Evolutionary conservation across 2,329 filamentous ascomycete species (phyloP), one percentile per base, ranked within the genome.

Genomic region (Nemania sp.): DNA sequence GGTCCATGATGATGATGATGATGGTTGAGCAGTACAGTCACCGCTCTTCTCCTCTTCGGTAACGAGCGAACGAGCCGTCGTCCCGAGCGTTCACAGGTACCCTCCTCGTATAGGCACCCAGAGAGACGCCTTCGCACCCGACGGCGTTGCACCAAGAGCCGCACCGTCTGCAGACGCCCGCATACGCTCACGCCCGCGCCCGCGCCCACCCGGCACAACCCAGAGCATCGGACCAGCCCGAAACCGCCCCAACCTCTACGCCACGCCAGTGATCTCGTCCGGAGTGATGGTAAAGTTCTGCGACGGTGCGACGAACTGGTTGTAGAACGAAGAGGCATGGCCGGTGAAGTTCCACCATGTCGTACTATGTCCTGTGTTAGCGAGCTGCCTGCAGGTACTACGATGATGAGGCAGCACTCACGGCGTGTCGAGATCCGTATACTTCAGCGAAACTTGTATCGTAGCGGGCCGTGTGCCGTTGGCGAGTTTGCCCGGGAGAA

Each of bases 301-400:
- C 9, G 55, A 52, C 25, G 71, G 67, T 39, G 67, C 62, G 35
- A 45, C 42, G 49, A 67, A 64, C 51, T 70, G 63, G 67, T 72
- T 71, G 64, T 71, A 74, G 45, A 51, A 49, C 21, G 70, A 65
- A 20, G 63, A 61, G 25, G 68, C 70, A 53, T 70, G 63, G 39
- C 72, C 72, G 10, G 72, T 74, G 59, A 68, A 74, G 67, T 74
- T 74, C 71, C 71, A 74, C 67, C 68, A 73, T 6, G 68, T 71
- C 15, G 66, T 63, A 46, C 68, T 71, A 47, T 10, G 5, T 46
- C 35, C 35, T 13, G 39, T 29, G 54, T 69, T 63, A 68, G 65
- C 61, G 35, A 47, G 15, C 37, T 35, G 50, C 34, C 25, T 49
- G 39, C 49, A 15, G 46, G 46, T 52, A 25, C n/a, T 48, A 39